A percentile compares a stretch with the other conserved stretches of the same genome.
Conservation (phyloP, 1,139 yeast species). For the Taphrina wiesneri region DNA sequence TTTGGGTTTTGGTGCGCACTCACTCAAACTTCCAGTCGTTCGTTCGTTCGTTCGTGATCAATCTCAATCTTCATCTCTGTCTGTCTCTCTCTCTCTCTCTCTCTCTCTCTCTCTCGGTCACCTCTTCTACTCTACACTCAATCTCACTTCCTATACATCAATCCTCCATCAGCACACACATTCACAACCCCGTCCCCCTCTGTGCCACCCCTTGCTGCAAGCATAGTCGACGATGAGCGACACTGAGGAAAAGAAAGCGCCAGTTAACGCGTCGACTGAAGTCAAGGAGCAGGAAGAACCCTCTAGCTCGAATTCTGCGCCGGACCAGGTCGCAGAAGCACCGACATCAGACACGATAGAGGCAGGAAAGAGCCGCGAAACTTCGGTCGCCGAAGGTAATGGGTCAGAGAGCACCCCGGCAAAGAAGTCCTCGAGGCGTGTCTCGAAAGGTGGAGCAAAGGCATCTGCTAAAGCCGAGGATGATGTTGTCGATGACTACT, state of each 20-base stretch:
- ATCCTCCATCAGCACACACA: no score
- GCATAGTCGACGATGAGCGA: slow-evolving; percentile 4
- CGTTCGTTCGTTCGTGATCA: no score
- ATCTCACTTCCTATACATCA: neutral
- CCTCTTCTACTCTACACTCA: neutral
- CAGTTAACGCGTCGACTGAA: neutral
- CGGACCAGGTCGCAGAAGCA: neutral
- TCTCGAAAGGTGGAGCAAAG: neutral
- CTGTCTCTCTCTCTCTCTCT: neutral
- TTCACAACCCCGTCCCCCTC: neutral
- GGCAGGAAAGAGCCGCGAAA: neutral
- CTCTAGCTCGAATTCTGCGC: neutral
- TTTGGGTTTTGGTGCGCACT: no score
- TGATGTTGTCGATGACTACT: slow-evolving; percentile 4
- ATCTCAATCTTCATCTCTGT: no score
- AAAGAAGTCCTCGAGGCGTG: slow-evolving; percentile 5
- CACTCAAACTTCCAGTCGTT: neutral
- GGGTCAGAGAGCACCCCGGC: neutral
- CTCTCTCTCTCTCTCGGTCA: neutral
- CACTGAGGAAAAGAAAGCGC: slow-evolving; percentile 4
- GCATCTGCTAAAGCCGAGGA: slow-evolving; percentile 11
- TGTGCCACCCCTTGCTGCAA: neutral
- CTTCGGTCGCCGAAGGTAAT: neutral
- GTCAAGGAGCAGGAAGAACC: neutral
- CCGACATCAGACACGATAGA: neutral